Evolutionary conservation across 164 flowering plant species (phyloP).

Genomic region (Amborella trichopoda): DNA sequence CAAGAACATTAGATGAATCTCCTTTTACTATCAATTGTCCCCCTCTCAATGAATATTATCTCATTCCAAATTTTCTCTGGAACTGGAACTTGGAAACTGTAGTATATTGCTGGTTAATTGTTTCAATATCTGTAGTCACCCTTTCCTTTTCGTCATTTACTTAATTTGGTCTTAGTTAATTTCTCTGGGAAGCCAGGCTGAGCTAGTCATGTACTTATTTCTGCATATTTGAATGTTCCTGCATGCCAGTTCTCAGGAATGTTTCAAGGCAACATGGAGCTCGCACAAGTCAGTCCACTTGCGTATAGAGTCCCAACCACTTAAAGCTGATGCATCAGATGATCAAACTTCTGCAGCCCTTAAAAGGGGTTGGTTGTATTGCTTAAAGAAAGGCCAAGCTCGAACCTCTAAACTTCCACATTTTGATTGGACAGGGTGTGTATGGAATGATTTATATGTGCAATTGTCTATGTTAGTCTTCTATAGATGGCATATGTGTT

Average conservation of each 20-base stretch:
- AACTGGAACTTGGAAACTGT: not conserved
- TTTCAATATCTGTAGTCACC: not conserved
- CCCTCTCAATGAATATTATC: too few relatives aligned
- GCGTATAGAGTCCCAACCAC: slow-evolving; percentile 43
- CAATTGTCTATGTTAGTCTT: not conserved
- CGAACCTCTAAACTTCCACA: slow-evolving; percentile 64
- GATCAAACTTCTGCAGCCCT: slow-evolving; percentile 25
- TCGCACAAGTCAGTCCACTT: slow-evolving; percentile 78
- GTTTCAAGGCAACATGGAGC: slow-evolving; percentile 96
- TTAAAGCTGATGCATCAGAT: slow-evolving; percentile 17
- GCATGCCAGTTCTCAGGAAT: slow-evolving; percentile 74
- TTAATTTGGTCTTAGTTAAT: not conserved
- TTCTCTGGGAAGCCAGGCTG: not conserved
- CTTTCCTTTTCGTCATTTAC: not conserved
- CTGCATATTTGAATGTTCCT: not conserved
- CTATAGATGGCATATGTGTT: not conserved
- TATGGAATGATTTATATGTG: not conserved
- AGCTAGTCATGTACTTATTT: not conserved
- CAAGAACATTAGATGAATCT: too few relatives aligned
- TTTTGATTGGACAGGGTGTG: slow-evolving; percentile 97
- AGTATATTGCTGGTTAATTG: not conserved
- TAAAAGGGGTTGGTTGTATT: slow-evolving; percentile 72
- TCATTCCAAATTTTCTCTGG: too few relatives aligned
- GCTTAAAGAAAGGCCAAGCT: slow-evolving; percentile 74
- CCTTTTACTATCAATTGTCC: too few relatives aligned